Evolutionary conservation across 2,329 filamentous ascomycete species (phyloP), one percentile per base, ranked within the genome.

Genomic region (Cytospora piceicola): DNA sequence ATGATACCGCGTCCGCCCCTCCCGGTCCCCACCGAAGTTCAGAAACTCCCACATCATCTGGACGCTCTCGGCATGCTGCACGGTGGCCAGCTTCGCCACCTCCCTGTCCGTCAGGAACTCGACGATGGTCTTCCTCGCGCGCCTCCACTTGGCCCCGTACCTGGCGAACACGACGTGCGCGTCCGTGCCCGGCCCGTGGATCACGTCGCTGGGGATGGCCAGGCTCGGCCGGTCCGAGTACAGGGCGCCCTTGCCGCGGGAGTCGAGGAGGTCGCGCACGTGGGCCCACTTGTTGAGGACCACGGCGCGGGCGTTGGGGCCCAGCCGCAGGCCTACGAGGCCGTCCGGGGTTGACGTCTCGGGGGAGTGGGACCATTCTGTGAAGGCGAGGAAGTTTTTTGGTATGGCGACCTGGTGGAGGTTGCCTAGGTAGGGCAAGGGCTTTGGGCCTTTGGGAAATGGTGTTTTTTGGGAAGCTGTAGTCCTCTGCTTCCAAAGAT

Each of bases 21-120:
- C 42, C 9, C 15, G 29, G 11, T 6, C 27, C 4, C 17, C 29
- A 30, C 39, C 24, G 36, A 39, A 54, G 20, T 60, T 34, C 9
- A 73, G 29, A 7, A 73, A 55, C 29, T 72, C 71, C 52, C 62
- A 67, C 68, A 72, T 69, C 49, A 72, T 65, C 63, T 72, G 69
- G 8, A 58, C 61, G 30, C 67, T 68, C 58, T 72, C 70, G 8
- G 71, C 70, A 32, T 73, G 61, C 32, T 69, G 69, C 51, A 71
- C 60, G n/a, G 49, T 61, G 2, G 54, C n/a, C 17, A 71, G 20
- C 15, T 66, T 68, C 14, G 67, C 66, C 3, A 68, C 53, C 51
- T 70, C 64, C 32, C 59, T 66, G 20, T 69, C 67, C 12, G 59
- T 66, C 14, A 71, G 53, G 56, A 71, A 72, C 12, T 69, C 64